These are phyloP conservation scores for Calonectria hongkongensis DNA, from an alignment of 2,329 filamentous ascomycete species.

Conservation along the genomic window DNA sequence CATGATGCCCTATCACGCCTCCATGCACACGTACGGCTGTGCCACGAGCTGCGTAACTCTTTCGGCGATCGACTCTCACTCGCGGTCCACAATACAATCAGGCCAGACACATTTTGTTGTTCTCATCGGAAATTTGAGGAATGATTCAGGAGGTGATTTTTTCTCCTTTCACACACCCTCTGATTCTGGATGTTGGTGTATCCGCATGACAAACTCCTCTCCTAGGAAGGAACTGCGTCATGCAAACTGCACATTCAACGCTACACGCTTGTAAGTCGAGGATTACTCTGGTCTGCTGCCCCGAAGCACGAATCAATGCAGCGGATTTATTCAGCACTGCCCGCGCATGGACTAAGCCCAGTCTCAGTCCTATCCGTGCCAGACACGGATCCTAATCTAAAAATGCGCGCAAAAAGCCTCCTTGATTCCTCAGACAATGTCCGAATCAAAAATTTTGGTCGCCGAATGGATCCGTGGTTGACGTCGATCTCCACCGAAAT, in stretches of 20 bases:
- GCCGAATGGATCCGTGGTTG: not conserved
- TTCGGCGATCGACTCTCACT: not conserved
- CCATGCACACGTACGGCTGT: not conserved
- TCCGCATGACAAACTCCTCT: not conserved
- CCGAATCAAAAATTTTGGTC: not conserved
- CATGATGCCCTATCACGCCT: not conserved
- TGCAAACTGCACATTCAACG: not conserved
- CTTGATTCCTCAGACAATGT: not conserved
- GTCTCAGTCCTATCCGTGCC: not conserved
- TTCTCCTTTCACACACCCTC: not conserved
- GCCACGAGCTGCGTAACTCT: not conserved
- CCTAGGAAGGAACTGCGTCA: too few species aligned
- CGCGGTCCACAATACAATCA: not conserved
- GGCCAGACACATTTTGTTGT: constrained; percentile 4
- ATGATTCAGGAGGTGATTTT: not conserved
- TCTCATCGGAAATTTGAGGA: constrained; percentile 18
- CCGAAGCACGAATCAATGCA: not conserved
- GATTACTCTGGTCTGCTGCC: not conserved
- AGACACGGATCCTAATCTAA: not conserved
- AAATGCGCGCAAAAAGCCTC: constrained; percentile 10
- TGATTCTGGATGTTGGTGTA: not conserved
- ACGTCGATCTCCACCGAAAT: constrained; percentile 16
- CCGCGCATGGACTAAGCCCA: not conserved
- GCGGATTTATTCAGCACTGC: not conserved
- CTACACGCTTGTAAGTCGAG: not conserved